Evolutionary conservation across 179 eudicot genomes (phyloP), one percentile per base, ranked within the genome.

Genomic region (Carnegiea gigantea): DNA sequence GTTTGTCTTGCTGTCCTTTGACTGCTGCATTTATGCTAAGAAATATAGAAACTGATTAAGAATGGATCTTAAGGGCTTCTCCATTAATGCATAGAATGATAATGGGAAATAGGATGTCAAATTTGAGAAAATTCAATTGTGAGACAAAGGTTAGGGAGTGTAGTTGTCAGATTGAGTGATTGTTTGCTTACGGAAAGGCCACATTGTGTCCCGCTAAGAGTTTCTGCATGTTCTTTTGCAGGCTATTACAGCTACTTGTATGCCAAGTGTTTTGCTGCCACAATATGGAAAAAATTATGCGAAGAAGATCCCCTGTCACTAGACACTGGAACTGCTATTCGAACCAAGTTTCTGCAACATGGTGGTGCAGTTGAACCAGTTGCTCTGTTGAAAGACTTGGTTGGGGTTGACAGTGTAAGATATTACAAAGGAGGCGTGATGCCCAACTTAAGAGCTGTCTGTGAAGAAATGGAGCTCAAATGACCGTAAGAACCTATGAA

Each of bases 291-390:
- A 82, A 89, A 87, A 44, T 73, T 86, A 24, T 95, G 93, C 83
- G 78, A 89, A 78, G 96, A 95, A 48, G 98, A 95, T 80, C 99
- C 99, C 17, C 85, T 95, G 65, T 94, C 98, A 70, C 77, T 83
- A 54, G 91, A 89, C 43, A 89, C 95, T 0, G 99, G 99, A 79
- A 86, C 94, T 80, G 95, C 97, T 80, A 86, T 96, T 40, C 87
- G 99, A 81, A 88, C 84, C 40, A 92, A 87, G 82, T 90, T 96
- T 81, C 82, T 96, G 86, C 95, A 89, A 80, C 96, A 92, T 40
- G 99, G 99, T 76, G 99, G 99, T 77, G 96, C 99, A 73, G 91
- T 90, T 82, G 98, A 96, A 70, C 95, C 99, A 7, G 89, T 90
- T 21, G 77, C 77, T 67, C 70, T 96, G 44, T 80, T 96, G 81